Base-by-base conservation (phyloP, 2,329 filamentous ascomycete genomes). In the Diplodia intermedia region DNA sequence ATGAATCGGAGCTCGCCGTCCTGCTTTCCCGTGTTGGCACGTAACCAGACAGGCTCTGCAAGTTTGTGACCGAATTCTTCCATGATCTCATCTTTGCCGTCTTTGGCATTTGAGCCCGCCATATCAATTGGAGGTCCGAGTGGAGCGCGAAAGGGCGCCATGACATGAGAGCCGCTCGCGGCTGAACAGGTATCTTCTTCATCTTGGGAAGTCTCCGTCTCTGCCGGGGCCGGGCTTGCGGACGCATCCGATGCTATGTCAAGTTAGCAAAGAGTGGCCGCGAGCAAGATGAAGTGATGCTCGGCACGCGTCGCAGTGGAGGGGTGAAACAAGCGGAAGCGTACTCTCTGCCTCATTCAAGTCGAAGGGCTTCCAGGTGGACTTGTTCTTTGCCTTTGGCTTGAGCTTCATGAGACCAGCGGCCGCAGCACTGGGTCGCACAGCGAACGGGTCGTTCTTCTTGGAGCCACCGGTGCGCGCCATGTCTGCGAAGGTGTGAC, bases 1-100 rank as follows among this genome's bases (percentile, higher is more conserved):
- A 82, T 78, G 73, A 83, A 84, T 15, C 80, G 75, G 20, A 84
- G 73, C 68, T 83, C 77, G 9, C 82, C 82, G 60, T 83, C 75
- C 33, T 76, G 74, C 23, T 69, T 69, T 31, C 79, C 79, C 18
- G 69, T 65, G 29, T 75, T 67, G 52, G 74, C 71, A 5, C 75
- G 73, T 29, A 84, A 75, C 68, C 74, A 79, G 18, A 79, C 78
- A 5, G 78, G 77, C 20, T 79, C 76, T n/a, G 82, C 81, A 2
- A 83, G 74, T 6, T 73, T 72, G 26, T 78, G 77, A 26, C 80
- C 81, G 60, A 83, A 84, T 15, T 82, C 72, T 33, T 77, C 70
- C 53, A 73, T 71, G 61, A 80, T 76, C 31, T 78, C 75, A 26
- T 74, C 72, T 9, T 36, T 38, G 1, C 40, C 54, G 9, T 56